phyloP scores from a whole-genome alignment of 768 basidiomycete genomes.

The Tricholoma hemisulphureum region DNA sequence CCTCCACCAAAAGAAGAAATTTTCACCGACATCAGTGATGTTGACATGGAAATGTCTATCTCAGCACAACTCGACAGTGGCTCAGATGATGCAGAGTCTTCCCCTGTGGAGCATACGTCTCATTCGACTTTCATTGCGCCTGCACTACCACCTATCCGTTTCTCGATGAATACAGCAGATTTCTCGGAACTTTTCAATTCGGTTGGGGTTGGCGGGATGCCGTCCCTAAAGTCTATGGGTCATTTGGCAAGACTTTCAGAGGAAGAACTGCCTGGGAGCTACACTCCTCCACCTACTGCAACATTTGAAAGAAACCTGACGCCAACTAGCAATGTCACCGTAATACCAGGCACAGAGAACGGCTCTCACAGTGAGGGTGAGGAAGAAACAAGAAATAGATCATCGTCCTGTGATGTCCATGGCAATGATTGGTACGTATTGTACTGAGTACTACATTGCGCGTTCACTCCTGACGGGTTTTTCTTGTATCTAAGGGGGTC shows the following conservation, averaged over 20 bases:
- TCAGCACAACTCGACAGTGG: slow-evolving; percentile 36
- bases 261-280: slow-evolving; percentile 21
- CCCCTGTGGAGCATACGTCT: slow-evolving; percentile 64
- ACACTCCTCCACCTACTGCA: slow-evolving; percentile 36
- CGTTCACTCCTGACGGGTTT: not conserved
- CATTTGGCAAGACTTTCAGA: slow-evolving; percentile 46
- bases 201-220: slow-evolving; percentile 53
- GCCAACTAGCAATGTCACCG: slow-evolving; percentile 24
- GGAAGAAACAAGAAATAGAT: not conserved
- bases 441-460: not conserved
- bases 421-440: not conserved
- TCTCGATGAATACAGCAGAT: slow-evolving; percentile 81
- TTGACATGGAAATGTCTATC: slow-evolving; percentile 13
- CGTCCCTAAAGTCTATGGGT: slow-evolving; percentile 46
- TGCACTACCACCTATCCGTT: slow-evolving; percentile 85
- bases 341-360: slow-evolving; percentile 8
- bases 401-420: not conserved
- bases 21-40: not conserved
- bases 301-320: slow-evolving; percentile 21
- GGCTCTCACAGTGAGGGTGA: not conserved
- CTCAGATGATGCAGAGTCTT: slow-evolving; percentile 55
- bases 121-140: slow-evolving; percentile 82
- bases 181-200: slow-evolving; percentile 73
- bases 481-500: not conserved
- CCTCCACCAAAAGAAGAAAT: slow-evolving; percentile 44